Evolutionary conservation across 2,329 filamentous ascomycete genomes (phyloP), one percentile per base, ranked within the genome.

Genomic region (Aspergillus clavatus): DNA sequence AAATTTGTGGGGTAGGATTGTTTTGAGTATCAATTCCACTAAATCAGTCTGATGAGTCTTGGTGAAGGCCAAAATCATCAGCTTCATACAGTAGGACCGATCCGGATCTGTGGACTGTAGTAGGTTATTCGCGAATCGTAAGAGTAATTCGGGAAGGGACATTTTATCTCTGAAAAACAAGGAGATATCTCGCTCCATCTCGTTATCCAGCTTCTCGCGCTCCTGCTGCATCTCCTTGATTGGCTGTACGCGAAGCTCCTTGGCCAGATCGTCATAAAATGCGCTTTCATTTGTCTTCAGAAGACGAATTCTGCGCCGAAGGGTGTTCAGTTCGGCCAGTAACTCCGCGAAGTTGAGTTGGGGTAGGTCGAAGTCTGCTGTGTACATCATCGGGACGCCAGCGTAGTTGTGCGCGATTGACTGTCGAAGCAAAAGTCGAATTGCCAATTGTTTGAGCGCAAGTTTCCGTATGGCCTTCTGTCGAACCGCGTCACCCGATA

Each of bases 21-120:
- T 63, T 31, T 62, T 62, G 23, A 72, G 52, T 16, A 70, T 51
- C 53, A 71, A 46, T 12, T 67, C 65, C 7, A 62, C 62, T 12
- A 71, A 42, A 42, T 72, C 69, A 45, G 70, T 69, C 44, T 71
- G 64, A 16, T 60, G 63, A 10, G 60, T 57, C 39, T 62, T 63
- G 35, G 57, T 61, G 51, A 71, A 72, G 12, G 65, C 56, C n/a
- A 59, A 51, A 14, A 72, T 62, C 51, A 72, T 61, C 12, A 58
- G 42, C 27, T 59, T 58, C 42, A 70, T 58, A 2, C 59, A 55
- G 14, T 49, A 51, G 2, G 66, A 59, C 11, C 65, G 61, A 47
- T 71, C 61, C 1, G 69, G 68, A 28, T 70, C 65, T 24, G 56
- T 52, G 2, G 62, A 62, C 11, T 59, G 53, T 16, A 69, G 40